These are phyloP conservation scores for Cytospora mali DNA, from an alignment of 2,329 filamentous ascomycete species.

Conservation along the genomic window DNA sequence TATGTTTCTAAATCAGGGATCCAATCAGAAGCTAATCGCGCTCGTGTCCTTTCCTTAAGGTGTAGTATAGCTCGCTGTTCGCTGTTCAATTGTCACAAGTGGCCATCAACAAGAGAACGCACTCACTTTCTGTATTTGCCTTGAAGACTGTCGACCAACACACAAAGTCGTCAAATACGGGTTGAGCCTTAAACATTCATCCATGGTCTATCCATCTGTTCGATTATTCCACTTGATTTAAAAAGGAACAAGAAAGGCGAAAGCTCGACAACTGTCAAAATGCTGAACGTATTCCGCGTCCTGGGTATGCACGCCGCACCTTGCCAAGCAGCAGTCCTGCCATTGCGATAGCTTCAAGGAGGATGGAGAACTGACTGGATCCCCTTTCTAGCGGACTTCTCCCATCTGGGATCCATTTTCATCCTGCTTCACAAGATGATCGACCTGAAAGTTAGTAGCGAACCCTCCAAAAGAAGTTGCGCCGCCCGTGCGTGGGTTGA, in stretches of 20 bases:
- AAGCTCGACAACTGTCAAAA: conserved; percentile 36
- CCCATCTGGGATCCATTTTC: conserved; percentile 90
- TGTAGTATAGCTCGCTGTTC: conserved; percentile 1
- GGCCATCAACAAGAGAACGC: no score
- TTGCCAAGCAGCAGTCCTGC: background rate
- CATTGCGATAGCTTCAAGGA: conserved; percentile 24
- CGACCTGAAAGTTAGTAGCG: conserved; percentile 74
- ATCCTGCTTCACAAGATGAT: conserved; percentile 98
- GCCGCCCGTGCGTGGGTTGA: background rate
- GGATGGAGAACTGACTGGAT: conserved; percentile 29
- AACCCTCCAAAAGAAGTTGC: background rate
- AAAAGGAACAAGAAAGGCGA: conserved; percentile 14
- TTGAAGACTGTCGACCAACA: background rate
- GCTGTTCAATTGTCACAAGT: background rate
- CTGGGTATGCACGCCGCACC: conserved; percentile 46
- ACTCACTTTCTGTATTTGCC: no score
- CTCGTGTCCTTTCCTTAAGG: conserved; percentile 43
- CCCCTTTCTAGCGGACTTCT: conserved; percentile 78
- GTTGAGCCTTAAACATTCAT: background rate
- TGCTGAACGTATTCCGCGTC: conserved; percentile 63
- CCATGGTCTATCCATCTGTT: conserved; percentile 11
- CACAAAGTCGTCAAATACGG: background rate
- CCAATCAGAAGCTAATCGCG: conserved; percentile 47
- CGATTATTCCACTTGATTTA: conserved; percentile 5
- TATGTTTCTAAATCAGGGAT: conserved; percentile 29